phyloP scores from a whole-genome alignment of 2,329 filamentous ascomycete species.

The Gliomastix tumulicola region DNA sequence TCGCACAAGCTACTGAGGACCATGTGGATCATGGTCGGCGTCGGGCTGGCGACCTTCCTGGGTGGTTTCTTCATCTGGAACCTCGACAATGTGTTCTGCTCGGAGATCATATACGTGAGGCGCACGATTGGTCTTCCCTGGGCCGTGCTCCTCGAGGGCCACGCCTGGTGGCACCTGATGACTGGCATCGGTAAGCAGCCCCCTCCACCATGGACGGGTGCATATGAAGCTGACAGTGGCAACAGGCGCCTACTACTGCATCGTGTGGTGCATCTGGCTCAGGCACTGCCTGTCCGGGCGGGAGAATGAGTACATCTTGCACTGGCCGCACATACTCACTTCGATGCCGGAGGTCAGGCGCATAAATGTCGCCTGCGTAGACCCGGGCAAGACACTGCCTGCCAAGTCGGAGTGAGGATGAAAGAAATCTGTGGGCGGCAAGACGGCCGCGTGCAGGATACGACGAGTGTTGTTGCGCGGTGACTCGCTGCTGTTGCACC shows the following conservation, averaged over 20 bases:
- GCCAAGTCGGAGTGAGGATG: no score
- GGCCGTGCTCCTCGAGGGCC: conserved; percentile 58
- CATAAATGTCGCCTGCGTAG: no score
- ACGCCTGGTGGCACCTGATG: conserved; percentile 66
- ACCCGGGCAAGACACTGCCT: no score
- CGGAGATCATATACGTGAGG: conserved; percentile 56
- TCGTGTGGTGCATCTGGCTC: conserved; percentile 78
- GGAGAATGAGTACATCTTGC: conserved; percentile 63
- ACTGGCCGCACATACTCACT: conserved; percentile 59
- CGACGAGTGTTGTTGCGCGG: no score
- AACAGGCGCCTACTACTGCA: conserved; percentile 68
- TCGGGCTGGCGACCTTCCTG: conserved; percentile 57
- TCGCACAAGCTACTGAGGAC: conserved; percentile 40
- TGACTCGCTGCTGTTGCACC: no score
- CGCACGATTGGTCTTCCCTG: conserved; percentile 60
- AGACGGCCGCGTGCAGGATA: no score
- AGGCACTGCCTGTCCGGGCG: conserved; percentile 67
- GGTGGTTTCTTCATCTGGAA: conserved; percentile 73
- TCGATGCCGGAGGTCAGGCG: conserved; percentile 41
- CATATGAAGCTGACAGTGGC: conserved; percentile 16
- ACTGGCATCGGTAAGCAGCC: conserved; percentile 57
- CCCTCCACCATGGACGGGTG: no score
- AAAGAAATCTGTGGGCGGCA: no score
- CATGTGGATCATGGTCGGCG: conserved; percentile 71
- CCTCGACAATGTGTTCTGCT: conserved; percentile 72